Evolutionary conservation across 2,329 filamentous ascomycete genomes (phyloP), one percentile per base, ranked within the genome.

Genomic region (Whalleya microplaca): DNA sequence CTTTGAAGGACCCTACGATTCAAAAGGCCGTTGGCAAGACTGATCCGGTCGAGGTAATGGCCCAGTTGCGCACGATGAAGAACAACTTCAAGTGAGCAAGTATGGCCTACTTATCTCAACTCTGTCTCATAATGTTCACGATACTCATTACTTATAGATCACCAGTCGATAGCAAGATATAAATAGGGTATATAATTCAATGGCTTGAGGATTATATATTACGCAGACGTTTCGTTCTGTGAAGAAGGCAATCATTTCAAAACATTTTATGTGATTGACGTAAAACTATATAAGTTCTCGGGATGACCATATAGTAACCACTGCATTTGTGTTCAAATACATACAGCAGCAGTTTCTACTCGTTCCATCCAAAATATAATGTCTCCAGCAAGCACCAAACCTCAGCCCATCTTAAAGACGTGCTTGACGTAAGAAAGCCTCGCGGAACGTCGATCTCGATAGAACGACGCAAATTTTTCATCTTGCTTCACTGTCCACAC

Each of bases 31-130:
- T 92, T 0, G 92, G 92, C 42, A 86, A 92, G 77, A 91, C 84
- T 0, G 84, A 93, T 41, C 88, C 92, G 0, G 80, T 94, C 1
- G 86, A 90, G 48, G 92, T 97, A 16, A 96, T 99, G 90, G 83
- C 82, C 29, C 88, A 88, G 67, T 77, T 98, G 68, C 83, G 95
- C 52, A 91, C 96, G 75, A 88, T 96, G 88, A 99, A 98, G 86
- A 93, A 96, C 71, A 84, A 80, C 73, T 85, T 85, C 73, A 83
- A 82, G 78, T 84, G 77, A 84, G 80, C 77, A 73, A 71, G 72
- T 75, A 63, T 21, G 27, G 41, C 19, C 8, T 18, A 21, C 23
- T 45, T 45, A 40, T 58, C 32, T 48, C 21, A 23, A 41, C n/a
- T 16, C 23, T 10, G 20, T 41, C 5, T 19, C 2, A 2, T 41